A percentile compares a stretch with the other conserved stretches of the same genome.
Conservation (phyloP, 768 basidiomycete species). For the Mycena indigotica region DNA sequence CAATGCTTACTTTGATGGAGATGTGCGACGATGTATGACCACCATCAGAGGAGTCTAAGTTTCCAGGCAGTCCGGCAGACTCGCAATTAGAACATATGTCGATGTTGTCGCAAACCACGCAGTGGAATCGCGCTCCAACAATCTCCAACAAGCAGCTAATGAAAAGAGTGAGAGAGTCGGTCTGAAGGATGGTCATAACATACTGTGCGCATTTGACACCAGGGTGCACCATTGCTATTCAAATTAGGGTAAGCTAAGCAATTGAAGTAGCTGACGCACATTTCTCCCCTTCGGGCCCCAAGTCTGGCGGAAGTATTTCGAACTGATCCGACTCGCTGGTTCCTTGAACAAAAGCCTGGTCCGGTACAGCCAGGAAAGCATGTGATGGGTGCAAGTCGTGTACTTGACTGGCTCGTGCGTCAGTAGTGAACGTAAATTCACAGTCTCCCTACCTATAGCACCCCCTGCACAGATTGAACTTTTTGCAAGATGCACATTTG, state of each 20-base stretch:
- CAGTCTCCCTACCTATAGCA: constrained; percentile 70
- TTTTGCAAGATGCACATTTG: constrained; percentile 81
- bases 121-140: constrained; percentile 90
- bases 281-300: constrained; percentile 51
- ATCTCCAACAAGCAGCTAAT: constrained; percentile 85
- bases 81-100: constrained; percentile 90
- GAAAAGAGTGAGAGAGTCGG: neutral
- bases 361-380: constrained; percentile 81
- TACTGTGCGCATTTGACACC: constrained; percentile 89
- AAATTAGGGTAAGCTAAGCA: constrained; percentile 3
- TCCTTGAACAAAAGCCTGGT: constrained; percentile 45
- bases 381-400: constrained; percentile 91
- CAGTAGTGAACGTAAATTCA: neutral
- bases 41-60: constrained; percentile 72
- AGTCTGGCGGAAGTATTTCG: constrained; percentile 36
- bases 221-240: constrained; percentile 70
- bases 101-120: constrained; percentile 81
- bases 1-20: constrained; percentile 77
- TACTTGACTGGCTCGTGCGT: constrained; percentile 60
- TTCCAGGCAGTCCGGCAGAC: constrained; percentile 82
- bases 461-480: constrained; percentile 79
- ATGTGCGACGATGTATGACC: constrained; percentile 87
- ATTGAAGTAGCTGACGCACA: constrained; percentile 44
- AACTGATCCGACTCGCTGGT: constrained; percentile 43
- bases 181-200: constrained; percentile 31